A percentile compares a stretch with the other conserved stretches of the same genome.
These are phyloP conservation scores for Claviceps quebecensis DNA, from an alignment of 2,329 filamentous ascomycete species.

Conservation along the genomic window DNA sequence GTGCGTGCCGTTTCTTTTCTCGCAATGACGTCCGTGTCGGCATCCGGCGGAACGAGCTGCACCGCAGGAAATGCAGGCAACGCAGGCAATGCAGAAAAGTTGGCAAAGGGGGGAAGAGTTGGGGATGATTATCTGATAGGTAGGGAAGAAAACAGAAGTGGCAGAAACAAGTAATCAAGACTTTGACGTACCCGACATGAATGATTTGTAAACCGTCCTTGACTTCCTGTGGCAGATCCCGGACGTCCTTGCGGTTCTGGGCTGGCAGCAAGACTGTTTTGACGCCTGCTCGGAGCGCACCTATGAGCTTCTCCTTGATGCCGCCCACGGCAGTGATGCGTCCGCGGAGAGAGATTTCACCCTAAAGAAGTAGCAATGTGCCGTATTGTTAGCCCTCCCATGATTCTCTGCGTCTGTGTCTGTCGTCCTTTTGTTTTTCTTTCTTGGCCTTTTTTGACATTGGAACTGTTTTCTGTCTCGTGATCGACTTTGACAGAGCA, in stretches of 20 bases:
- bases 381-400: background rate
- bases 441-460: background rate
- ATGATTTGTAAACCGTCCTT: constrained; percentile 76
- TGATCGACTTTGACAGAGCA: no score
- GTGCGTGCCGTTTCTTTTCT: no score
- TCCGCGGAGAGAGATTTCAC: constrained; percentile 66
- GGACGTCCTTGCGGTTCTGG: constrained; percentile 82
- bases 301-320: constrained; percentile 98
- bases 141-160: background rate
- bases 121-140: background rate
- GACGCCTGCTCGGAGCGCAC: constrained; percentile 80
- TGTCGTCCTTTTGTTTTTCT: background rate
- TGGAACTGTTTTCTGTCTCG: no score
- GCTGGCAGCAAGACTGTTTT: constrained; percentile 83
- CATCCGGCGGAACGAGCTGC: no score
- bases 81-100: background rate
- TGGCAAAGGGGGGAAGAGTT: background rate
- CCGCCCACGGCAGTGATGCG: constrained; percentile 88
- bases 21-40: no score
- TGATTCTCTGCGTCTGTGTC: background rate
- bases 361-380: constrained; percentile 21
- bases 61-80: no score
- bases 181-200: constrained; percentile 59
- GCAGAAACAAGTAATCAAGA: constrained; percentile 27
- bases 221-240: constrained; percentile 83